Base-by-base conservation (phyloP, 768 basidiomycete genomes). In the Paxillus involutus region DNA sequence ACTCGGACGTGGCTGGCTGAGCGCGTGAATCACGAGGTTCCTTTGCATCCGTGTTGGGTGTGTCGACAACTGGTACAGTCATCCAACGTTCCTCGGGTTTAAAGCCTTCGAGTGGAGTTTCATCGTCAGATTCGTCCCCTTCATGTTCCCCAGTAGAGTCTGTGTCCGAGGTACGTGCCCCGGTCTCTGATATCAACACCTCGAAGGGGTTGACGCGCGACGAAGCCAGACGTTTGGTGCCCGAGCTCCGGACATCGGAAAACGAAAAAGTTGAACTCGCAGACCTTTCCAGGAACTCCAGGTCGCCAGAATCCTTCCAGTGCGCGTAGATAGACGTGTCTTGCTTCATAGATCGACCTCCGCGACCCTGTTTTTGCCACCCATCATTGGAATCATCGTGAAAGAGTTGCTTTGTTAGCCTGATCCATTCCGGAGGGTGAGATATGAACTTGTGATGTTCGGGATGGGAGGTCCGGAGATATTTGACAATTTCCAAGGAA, bases 341-440 rank as follows among this genome's bases (percentile, higher is more conserved):
- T 44, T 59, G 60, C 17, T 30, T 49, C 19, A 42, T 10, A 3
- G 59, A 61, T 50, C 58, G 60, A 26, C 70, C 71, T 11, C 47
- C 51, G 4, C 40, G 57, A 19, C 75, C 73, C 19, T 68, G 69
- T 5, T 9, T 65, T 33, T 71, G 59, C 78, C 81, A 81, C 17
- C 54, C 48, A 16, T 37, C 63, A 35, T 64, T 60, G 2, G 49
- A 21, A 21, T 58, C 61, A 8, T 58, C 49, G 4, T 60, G 41
- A 24, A 51, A 55, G 6, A 71, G 60, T 4, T 44, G 11, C 44
- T 54, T 71, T 47, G 63, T 50, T 2, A 51, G 43, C 4, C 1
- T n/a, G 30, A 86, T 72, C 84, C 83, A 85, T 4, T 26, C 51
- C 0, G 85, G 84, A 0, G 82, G 81, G 0, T 57, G 40, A 3